Conservation (phyloP, 2,329 filamentous ascomycete species). For the Claviceps spartinae region DNA sequence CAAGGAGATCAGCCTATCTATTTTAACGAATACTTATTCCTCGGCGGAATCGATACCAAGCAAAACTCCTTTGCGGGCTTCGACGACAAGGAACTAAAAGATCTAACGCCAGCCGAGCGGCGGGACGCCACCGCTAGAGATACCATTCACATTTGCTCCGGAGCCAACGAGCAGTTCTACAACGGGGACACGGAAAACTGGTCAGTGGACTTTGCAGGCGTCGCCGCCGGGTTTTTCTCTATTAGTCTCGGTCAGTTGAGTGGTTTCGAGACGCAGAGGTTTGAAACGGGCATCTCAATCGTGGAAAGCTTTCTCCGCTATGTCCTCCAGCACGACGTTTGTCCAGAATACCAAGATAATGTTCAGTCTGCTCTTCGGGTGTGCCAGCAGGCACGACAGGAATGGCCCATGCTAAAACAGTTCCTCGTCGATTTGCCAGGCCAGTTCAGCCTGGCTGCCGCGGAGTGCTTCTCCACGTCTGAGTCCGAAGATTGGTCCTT, state of each 20-base stretch:
- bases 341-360: conserved; percentile 61
- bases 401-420: conserved; percentile 47
- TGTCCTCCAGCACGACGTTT: conserved; percentile 70
- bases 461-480: conserved; percentile 45
- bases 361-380: conserved; percentile 51
- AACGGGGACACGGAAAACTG: conserved; percentile 43
- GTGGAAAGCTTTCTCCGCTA: conserved; percentile 84
- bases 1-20: conserved; percentile 45
- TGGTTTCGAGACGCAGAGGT: conserved; percentile 37
- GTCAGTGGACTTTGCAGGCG: conserved; percentile 66
- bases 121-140: conserved; percentile 51
- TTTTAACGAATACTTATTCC: conserved; percentile 68
- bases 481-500: conserved; percentile 18
- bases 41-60: conserved; percentile 62
- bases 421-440: conserved; percentile 51
- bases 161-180: conserved; percentile 32
- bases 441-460: conserved; percentile 65
- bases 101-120: conserved; percentile 47
- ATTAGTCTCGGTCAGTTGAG: conserved; percentile 40
- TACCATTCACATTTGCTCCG: conserved; percentile 35
- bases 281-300: conserved; percentile 49
- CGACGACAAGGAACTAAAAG: conserved; percentile 37
- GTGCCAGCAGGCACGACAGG: conserved; percentile 51
- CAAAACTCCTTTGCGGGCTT: conserved; percentile 47
- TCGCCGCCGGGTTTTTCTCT: conserved; percentile 69